phyloP scores from a whole-genome alignment of 2,329 filamentous ascomycete genomes.

The Coniochaeta ligniaria region DNA sequence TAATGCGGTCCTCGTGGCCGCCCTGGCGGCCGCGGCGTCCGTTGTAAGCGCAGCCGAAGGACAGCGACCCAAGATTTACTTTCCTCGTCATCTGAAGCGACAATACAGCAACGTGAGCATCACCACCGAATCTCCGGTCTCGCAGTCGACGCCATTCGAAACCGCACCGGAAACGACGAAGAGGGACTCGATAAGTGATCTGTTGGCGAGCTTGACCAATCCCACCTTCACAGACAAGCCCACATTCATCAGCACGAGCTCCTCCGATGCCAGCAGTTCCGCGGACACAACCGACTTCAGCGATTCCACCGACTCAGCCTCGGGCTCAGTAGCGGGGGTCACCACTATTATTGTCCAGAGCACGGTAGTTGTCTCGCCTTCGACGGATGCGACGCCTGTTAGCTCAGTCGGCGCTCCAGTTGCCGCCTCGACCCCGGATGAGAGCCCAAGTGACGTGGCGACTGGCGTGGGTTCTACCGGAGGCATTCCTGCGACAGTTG shows the following conservation, averaged over 20 bases:
- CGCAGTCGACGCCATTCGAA: conserved; percentile 14
- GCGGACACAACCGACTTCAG: neutral
- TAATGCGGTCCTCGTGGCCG: conserved; percentile 39
- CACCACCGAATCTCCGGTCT: conserved; percentile 19
- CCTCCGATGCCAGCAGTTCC: neutral
- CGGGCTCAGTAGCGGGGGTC: conserved; percentile 4
- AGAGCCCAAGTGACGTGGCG: neutral
- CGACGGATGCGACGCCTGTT: conserved; percentile 1
- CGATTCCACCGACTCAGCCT: neutral
- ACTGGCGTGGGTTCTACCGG: conserved; percentile 5
- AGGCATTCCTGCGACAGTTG: conserved; percentile 7
- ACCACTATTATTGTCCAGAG: conserved; percentile 21
- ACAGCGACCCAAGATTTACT: conserved; percentile 47
- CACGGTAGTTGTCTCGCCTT: conserved; percentile 14
- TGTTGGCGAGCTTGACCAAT: neutral
- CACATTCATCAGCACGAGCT: neutral
- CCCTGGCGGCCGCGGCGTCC: conserved; percentile 39
- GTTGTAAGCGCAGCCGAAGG: conserved; percentile 31
- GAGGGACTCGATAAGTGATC: conserved; percentile 5
- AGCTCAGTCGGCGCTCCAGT: neutral
- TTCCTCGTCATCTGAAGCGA: conserved; percentile 48
- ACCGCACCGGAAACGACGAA: conserved; percentile 11
- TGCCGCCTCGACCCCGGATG: neutral
- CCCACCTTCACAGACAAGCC: neutral
- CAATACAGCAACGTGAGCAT: conserved; percentile 36